phyloP scores from a whole-genome alignment of 2,329 filamentous ascomycete species.

The Paecilomyces formosus region DNA sequence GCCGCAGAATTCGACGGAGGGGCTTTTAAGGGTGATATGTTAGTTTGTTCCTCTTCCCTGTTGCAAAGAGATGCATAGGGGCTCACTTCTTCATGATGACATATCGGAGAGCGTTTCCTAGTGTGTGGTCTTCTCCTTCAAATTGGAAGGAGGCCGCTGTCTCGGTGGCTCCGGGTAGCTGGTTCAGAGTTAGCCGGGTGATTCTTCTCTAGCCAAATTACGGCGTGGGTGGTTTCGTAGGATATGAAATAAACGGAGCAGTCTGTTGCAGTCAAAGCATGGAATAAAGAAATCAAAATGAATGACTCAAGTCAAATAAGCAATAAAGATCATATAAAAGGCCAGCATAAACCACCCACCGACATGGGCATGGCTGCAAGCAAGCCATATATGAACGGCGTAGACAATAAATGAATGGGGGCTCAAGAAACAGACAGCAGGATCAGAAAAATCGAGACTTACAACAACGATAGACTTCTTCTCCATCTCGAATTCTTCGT shows the following conservation, averaged over 20 bases:
- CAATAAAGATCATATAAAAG: no score
- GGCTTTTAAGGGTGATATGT: conserved; percentile 46
- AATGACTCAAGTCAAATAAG: no score
- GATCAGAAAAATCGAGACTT: conserved; percentile 13
- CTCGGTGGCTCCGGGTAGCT: conserved; percentile 78
- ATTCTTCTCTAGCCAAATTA: neutral
- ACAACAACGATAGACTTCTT: conserved; percentile 58
- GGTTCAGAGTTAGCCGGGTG: neutral
- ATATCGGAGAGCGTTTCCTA: conserved; percentile 89
- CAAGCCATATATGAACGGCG: neutral
- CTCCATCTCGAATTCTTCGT: conserved; percentile 33
- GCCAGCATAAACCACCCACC: no score
- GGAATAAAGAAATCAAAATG: no score
- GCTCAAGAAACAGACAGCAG: neutral
- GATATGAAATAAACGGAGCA: neutral
- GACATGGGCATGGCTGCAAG: neutral
- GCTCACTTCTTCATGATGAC: conserved; percentile 97
- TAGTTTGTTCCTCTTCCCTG: conserved; percentile 1
- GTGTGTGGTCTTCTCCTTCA: conserved; percentile 84
- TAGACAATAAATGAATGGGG: neutral
- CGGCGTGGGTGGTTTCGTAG: neutral
- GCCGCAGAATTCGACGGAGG: conserved; percentile 94
- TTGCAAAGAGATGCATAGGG: neutral
- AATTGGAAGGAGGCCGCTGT: conserved; percentile 95
- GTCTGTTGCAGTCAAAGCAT: no score